Evolutionary conservation across 305 asterid genomes (phyloP), one percentile per base, ranked within the genome.

Genomic region (Andrographis paniculata): DNA sequence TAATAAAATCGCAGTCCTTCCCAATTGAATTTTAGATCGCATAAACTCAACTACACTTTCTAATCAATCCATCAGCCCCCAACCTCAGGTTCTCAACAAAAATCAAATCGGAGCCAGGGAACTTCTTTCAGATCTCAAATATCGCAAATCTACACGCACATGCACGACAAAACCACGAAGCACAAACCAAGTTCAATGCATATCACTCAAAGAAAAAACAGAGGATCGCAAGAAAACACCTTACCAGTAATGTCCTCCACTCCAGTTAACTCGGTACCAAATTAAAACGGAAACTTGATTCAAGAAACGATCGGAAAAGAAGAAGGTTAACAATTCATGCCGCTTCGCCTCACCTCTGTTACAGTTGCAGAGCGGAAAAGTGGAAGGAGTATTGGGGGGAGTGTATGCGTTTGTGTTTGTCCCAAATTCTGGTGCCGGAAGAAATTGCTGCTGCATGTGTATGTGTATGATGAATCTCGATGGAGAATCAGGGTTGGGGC

Each of bases 71-170:
- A 40, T 57, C 53, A 47, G 44, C 60, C 53, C 24, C 65, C 61
- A 66, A 42, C 45, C 55, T 39, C 52, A 53, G 48, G 45, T 64
- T 54, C 36, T 24, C 45, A 42, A 27, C 46, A 41, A 39, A 58
- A 43, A 60, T 58, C 43, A 60, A 59, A 65, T 60, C 38, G 55
- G 64, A 57, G 53, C 49, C 63, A 48, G 57, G 66, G 30, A 54
- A 55, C 53, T 53, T 64, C 38, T 13, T 61, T 63, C 87, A 77
- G 91, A 83, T 83, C 94, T 77, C 80, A 51, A 63, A 68, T 48
- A 31, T 50, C 37, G 52, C 24, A 51, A 65, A 68, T 53, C 74
- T 62, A 70, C 43, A 53, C 35, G 19, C 42, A 45, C 42, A 63
- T 52, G 72, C 65, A 57, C 40, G 66, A 58, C 35, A 49, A 48